Evolutionary conservation across 305 asterid genomes (phyloP).

Genomic region (Fraxinus platypoda): DNA sequence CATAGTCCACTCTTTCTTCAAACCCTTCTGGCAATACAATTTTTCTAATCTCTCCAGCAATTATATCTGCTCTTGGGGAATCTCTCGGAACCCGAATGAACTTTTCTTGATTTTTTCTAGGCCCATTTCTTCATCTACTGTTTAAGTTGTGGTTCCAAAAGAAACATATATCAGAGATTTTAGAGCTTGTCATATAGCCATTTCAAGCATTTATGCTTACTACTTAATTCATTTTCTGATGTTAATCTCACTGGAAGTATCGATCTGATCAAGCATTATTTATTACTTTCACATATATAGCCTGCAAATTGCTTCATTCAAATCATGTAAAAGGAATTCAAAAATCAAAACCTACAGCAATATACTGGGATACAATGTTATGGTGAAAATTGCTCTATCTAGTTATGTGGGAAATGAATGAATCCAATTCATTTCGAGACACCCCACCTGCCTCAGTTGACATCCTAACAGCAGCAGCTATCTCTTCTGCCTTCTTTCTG

Average conservation of each 20-base stretch:
- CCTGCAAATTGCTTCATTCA: not conserved
- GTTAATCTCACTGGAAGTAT: not conserved
- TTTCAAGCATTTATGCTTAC: constrained; percentile 26
- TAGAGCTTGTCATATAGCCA: constrained; percentile 43
- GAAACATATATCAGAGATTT: constrained; percentile 38
- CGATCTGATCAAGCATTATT: constrained; percentile 27
- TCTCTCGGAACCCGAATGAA: not conserved
- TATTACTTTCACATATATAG: not conserved
- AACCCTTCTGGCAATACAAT: not conserved
- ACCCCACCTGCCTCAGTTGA: constrained; percentile 31
- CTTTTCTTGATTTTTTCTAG: not conserved
- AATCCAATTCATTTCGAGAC: constrained; percentile 33
- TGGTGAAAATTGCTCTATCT: not conserved
- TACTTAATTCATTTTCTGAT: not conserved
- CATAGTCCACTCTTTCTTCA: not conserved
- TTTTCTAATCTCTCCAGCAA: not conserved
- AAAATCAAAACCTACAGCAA: not conserved
- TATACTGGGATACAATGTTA: not conserved
- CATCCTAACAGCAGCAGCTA: constrained; percentile 26
- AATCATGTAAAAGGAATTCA: not conserved
- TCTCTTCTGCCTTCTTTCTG: constrained; percentile 27
- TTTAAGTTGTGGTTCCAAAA: constrained; percentile 30
- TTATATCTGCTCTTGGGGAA: not conserved
- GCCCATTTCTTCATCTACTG: constrained; percentile 23
- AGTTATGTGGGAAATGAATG: constrained; percentile 34